A percentile compares a stretch with the other conserved stretches of the same genome.
Conservation (phyloP, 2,329 filamentous ascomycete genomes). For the Coniochaeta sp. region DNA sequence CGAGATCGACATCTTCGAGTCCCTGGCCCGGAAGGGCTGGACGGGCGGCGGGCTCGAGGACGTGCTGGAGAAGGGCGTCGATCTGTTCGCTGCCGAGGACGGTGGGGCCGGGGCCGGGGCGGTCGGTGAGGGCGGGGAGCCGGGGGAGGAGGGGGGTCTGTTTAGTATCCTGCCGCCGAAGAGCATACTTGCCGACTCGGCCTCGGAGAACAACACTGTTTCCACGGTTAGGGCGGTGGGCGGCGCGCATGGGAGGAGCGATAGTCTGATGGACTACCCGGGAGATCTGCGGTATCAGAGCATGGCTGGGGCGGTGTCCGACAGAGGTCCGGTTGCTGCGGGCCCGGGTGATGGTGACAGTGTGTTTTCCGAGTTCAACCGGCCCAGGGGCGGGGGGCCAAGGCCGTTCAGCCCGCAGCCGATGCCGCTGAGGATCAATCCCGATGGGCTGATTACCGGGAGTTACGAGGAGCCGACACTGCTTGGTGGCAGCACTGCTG, state of each 20-base stretch:
- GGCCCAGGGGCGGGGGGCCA: slow-evolving; percentile 36
- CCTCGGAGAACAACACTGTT: slow-evolving; percentile 19
- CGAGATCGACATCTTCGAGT: slow-evolving; percentile 64
- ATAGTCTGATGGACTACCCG: slow-evolving; percentile 46
- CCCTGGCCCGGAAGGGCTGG: slow-evolving; percentile 60
- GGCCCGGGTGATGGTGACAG: slow-evolving; percentile 33
- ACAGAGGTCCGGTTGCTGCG: slow-evolving; percentile 12
- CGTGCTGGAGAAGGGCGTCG: slow-evolving; percentile 54
- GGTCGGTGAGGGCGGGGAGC: slow-evolving; percentile 22
- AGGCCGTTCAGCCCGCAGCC: slow-evolving; percentile 55
- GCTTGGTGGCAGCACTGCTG: not conserved
- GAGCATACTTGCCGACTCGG: slow-evolving; percentile 51
- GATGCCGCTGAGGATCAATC: slow-evolving; percentile 19
- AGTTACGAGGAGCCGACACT: slow-evolving; percentile 5
- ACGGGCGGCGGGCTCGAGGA: slow-evolving; percentile 59
- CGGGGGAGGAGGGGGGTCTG: slow-evolving; percentile 37
- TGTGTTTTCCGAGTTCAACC: slow-evolving; percentile 48
- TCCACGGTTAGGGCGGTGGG: slow-evolving; percentile 14
- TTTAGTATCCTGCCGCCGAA: slow-evolving; percentile 59
- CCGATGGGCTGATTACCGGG: slow-evolving; percentile 21
- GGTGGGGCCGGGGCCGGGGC: slow-evolving; percentile 22
- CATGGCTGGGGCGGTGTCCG: slow-evolving; percentile 35
- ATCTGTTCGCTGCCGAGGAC: slow-evolving; percentile 29
- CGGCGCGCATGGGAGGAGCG: slow-evolving; percentile 14
- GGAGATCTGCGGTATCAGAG: slow-evolving; percentile 40